Evolutionary conservation across 192 early-diverging fungal species (phyloP).

Genomic region (Coemansia sp.): DNA sequence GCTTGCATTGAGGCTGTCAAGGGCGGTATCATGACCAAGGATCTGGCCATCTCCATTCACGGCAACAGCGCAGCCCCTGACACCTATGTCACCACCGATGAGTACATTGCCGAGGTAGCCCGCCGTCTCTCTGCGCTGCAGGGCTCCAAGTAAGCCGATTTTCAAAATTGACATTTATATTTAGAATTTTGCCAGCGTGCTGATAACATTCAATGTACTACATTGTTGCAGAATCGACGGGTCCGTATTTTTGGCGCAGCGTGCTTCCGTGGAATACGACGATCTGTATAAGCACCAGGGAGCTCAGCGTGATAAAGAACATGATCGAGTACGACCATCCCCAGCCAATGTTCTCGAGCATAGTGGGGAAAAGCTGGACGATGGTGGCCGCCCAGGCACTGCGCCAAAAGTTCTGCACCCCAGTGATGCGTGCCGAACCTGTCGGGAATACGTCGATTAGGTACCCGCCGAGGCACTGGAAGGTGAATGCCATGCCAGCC

Average conservation of each 20-base stretch:
- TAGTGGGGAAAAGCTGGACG: constrained; percentile 46
- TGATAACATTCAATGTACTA: neutral
- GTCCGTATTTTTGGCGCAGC: constrained; percentile 34
- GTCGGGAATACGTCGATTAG: constrained; percentile 53
- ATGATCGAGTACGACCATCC: constrained; percentile 47
- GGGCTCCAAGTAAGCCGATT: constrained; percentile 1
- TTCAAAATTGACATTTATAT: neutral
- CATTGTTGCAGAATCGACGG: neutral
- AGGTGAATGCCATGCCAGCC: constrained; percentile 43
- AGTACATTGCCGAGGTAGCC: constrained; percentile 86
- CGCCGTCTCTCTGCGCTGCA: constrained; percentile 54
- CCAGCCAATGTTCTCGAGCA: constrained; percentile 48
- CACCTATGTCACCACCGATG: constrained; percentile 85
- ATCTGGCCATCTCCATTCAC: constrained; percentile 93
- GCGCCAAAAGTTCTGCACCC: constrained; percentile 53
- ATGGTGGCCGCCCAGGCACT: constrained; percentile 44
- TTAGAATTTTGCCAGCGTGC: neutral
- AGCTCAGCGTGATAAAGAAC: constrained; percentile 29
- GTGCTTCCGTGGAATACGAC: constrained; percentile 29
- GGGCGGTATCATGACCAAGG: constrained; percentile 94
- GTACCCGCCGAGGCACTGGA: constrained; percentile 45
- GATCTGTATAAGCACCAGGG: constrained; percentile 25
- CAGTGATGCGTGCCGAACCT: constrained; percentile 44
- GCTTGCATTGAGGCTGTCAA: constrained; percentile 89
- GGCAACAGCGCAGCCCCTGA: constrained; percentile 70